Percentiles rank a stretch among this genome's conserved stretches.
phyloP scores from a whole-genome alignment of 1,139 yeast genomes.

The Geotrichum australiense region DNA sequence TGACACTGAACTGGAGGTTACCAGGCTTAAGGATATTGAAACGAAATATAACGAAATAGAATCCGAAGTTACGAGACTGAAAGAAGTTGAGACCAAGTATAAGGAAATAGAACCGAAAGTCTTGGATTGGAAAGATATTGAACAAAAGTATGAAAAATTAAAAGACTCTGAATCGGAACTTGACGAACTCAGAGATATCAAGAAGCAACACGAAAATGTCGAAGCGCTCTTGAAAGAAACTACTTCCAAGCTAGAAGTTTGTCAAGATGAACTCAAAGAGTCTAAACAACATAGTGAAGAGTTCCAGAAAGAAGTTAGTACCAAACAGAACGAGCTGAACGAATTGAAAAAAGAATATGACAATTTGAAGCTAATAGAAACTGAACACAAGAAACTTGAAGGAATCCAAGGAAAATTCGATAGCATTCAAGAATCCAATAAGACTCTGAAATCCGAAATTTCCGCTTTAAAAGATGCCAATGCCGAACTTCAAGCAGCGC shows the following conservation, averaged over 20 bases:
- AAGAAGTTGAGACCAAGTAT: conserved; percentile 1
- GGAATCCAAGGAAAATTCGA: conserved; percentile 16
- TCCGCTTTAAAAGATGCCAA: conserved; percentile 8
- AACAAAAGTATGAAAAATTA: conserved; percentile 4
- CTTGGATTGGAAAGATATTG: conserved; percentile 2
- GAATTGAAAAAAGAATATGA: conserved; percentile 12
- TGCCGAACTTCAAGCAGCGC: not conserved
- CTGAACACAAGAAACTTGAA: conserved; percentile 21
- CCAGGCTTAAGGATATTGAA: conserved; percentile 4
- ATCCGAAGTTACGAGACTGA: conserved; percentile 1
- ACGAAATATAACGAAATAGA: conserved; percentile 15
- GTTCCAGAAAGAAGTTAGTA: conserved; percentile 3
- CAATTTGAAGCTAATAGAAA: conserved; percentile 22
- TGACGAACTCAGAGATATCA: conserved; percentile 6
- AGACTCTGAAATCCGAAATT: conserved; percentile 15
- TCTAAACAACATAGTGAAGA: conserved; percentile 14
- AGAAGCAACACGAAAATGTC: conserved; percentile 2
- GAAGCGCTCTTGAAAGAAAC: conserved; percentile 14
- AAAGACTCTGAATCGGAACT: conserved; percentile 9
- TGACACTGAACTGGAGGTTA: too few species aligned
- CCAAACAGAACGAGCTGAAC: conserved; percentile 14
- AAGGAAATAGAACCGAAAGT: too few species aligned
- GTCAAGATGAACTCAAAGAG: conserved; percentile 8
- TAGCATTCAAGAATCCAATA: conserved; percentile 23
- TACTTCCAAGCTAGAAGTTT: not conserved